phyloP scores from a whole-genome alignment of 441 rosid genomes.

The Adansonia madagascariensis region DNA sequence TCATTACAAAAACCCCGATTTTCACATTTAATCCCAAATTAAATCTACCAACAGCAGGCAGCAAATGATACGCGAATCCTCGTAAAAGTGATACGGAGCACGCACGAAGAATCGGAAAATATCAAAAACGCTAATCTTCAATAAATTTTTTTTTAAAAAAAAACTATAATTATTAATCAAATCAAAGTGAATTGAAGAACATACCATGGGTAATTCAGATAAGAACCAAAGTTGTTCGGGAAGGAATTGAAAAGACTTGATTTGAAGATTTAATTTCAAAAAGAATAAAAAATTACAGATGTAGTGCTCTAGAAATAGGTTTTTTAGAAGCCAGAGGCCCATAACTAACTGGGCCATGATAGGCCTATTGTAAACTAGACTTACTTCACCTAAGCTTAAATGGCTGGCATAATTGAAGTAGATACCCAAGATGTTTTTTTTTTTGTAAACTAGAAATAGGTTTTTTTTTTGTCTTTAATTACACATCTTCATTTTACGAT shows the following conservation, averaged over 20 bases:
- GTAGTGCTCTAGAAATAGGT: neutral
- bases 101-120: neutral
- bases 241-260: neutral
- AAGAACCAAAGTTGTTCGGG: conserved; percentile 22
- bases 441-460: too few species aligned
- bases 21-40: neutral
- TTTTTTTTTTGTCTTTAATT: too few species aligned
- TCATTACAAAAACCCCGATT: neutral
- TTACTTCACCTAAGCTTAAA: neutral
- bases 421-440: too few species aligned
- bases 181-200: neutral
- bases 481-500: too few species aligned
- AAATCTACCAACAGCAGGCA: neutral
- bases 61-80: neutral
- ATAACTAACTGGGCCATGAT: neutral
- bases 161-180: neutral
- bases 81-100: neutral
- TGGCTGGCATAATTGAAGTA: too few species aligned
- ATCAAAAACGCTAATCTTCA: neutral
- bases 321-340: too few species aligned
- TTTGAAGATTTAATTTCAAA: neutral
- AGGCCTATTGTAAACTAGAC: neutral
- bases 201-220: conserved; percentile 29
- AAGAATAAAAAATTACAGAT: neutral
- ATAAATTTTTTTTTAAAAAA: neutral